phyloP scores from a whole-genome alignment of 1,284 basidiomycete species.

The Inonotus hispidus region DNA sequence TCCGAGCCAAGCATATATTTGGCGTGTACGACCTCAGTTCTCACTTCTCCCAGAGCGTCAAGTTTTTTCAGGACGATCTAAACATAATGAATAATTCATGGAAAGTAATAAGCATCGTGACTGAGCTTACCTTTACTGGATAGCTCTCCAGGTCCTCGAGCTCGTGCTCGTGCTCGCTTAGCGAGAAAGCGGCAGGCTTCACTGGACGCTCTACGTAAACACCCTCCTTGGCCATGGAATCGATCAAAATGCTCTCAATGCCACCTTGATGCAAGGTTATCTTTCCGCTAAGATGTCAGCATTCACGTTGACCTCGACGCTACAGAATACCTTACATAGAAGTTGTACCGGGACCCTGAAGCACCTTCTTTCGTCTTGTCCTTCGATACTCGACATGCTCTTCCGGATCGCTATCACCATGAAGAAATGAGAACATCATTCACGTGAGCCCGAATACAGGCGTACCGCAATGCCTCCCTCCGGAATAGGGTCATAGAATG shows the following conservation, averaged over 20 bases:
- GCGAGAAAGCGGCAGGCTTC: constrained; percentile 38
- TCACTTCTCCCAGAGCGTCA: constrained; percentile 27
- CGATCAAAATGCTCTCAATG: constrained; percentile 65
- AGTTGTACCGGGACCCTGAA: constrained; percentile 1
- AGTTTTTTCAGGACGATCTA: constrained; percentile 34
- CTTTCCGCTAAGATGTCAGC: constrained; percentile 28
- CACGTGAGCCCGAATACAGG: background rate
- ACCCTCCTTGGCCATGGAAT: constrained; percentile 50
- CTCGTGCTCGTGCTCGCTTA: constrained; percentile 39
- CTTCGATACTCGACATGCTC: constrained; percentile 53
- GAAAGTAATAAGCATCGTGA: background rate
- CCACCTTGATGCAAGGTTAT: constrained; percentile 68
- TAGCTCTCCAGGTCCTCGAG: constrained; percentile 42
- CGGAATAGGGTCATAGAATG: constrained; percentile 64
- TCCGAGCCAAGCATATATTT: constrained; percentile 54
- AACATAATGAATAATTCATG: constrained; percentile 23
- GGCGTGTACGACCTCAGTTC: constrained; percentile 42
- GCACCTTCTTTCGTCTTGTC: constrained; percentile 27
- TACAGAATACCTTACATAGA: background rate
- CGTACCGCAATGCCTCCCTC: constrained; percentile 57
- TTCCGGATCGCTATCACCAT: constrained; percentile 48
- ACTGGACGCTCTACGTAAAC: constrained; percentile 54
- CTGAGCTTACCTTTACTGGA: constrained; percentile 53
- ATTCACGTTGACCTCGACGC: background rate
- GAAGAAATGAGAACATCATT: background rate